Conservation (phyloP, 2,329 filamentous ascomycete genomes). For the Sordariomycetes sp. region DNA sequence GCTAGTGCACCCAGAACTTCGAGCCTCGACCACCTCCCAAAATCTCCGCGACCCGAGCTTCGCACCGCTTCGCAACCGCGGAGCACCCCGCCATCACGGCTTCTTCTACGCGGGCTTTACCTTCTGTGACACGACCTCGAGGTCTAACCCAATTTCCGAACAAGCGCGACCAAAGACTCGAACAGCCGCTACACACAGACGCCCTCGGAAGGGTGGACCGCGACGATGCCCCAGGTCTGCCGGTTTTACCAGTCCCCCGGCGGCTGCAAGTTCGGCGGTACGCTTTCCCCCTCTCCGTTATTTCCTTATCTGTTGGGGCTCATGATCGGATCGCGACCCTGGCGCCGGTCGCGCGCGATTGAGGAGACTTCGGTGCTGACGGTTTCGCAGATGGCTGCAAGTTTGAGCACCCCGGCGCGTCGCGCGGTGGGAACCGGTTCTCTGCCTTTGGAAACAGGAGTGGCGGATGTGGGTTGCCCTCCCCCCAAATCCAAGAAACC, state of each 20-base stretch:
- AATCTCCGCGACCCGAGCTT: background rate
- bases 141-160: background rate
- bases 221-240: conserved; percentile 6
- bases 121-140: background rate
- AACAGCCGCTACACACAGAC: background rate
- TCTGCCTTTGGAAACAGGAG: conserved; percentile 6
- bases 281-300: conserved; percentile 10
- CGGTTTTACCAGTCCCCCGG: conserved; percentile 9
- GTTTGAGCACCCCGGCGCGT: conserved; percentile 36
- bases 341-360: too few relatives aligned
- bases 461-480: background rate
- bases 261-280: conserved; percentile 38
- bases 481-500: background rate
- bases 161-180: background rate
- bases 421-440: conserved; percentile 14
- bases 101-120: too few relatives aligned
- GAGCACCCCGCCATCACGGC: background rate
- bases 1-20: too few relatives aligned
- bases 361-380: too few relatives aligned
- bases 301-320: too few relatives aligned
- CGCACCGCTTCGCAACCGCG: background rate
- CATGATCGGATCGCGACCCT: too few relatives aligned
- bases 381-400: conserved; percentile 32
- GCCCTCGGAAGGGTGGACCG: background rate
- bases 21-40: background rate